phyloP scores from a whole-genome alignment of 2,329 filamentous ascomycete species.

The Tolypocladium pustulatum region DNA sequence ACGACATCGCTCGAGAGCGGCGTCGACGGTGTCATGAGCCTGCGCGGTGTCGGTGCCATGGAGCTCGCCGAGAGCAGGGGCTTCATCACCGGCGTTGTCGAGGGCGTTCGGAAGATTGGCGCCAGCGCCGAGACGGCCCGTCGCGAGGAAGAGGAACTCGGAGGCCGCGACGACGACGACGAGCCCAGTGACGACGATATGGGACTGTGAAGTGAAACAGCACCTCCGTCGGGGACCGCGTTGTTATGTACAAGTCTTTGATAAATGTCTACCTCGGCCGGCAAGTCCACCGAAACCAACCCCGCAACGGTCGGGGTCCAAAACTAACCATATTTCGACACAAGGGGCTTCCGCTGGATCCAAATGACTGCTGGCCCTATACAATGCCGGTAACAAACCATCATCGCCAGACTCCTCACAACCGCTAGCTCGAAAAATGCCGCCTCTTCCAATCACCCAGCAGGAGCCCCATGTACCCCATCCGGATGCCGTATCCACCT shows the following conservation, averaged over 20 bases:
- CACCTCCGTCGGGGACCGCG: neutral
- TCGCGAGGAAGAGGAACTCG: constrained; percentile 61
- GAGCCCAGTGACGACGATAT: constrained; percentile 46
- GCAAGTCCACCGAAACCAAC: neutral
- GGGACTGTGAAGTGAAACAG: constrained; percentile 22
- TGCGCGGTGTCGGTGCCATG: constrained; percentile 78
- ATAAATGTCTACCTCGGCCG: neutral
- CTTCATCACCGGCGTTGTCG: constrained; percentile 77
- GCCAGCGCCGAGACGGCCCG: constrained; percentile 68
- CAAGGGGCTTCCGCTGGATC: neutral
- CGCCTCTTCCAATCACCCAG: neutral
- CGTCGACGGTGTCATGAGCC: constrained; percentile 57
- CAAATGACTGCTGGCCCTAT: neutral
- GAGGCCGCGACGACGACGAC: constrained; percentile 53
- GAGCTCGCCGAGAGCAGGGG: constrained; percentile 80
- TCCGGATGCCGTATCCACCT: neutral
- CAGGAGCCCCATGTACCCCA: neutral
- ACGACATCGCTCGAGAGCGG: constrained; percentile 61
- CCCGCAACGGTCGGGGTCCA: neutral
- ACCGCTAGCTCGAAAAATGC: neutral
- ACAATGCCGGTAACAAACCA: no score
- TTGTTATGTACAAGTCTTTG: neutral
- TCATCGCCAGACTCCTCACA: no score
- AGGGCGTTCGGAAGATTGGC: constrained; percentile 76
- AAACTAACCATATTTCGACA: neutral